Evolutionary conservation across 2,329 filamentous ascomycete genomes (phyloP).

Genomic region (Penicillium hesseltinei): DNA sequence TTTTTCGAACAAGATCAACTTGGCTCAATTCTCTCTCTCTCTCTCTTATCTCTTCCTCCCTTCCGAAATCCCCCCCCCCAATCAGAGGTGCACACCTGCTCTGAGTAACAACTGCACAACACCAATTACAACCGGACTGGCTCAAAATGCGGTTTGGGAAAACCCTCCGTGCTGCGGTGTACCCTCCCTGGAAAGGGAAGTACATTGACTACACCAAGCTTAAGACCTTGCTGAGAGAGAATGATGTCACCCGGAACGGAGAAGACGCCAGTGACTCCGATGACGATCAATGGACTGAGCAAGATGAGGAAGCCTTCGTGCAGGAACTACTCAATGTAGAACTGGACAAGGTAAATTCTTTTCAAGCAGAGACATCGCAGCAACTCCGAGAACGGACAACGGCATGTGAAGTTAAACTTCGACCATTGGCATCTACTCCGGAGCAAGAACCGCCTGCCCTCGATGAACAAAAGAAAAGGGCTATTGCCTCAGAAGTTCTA

Average conservation of each 20-base stretch:
- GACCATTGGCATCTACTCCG: constrained; percentile 51
- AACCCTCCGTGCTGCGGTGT: constrained; percentile 75
- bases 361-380: constrained; percentile 79
- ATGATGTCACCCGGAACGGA: constrained; percentile 49
- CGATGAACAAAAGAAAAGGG: constrained; percentile 45
- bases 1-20: neutral
- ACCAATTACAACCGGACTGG: constrained; percentile 11
- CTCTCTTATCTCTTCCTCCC: neutral
- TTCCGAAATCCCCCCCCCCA: neutral
- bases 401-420: constrained; percentile 64
- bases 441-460: constrained; percentile 35
- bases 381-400: constrained; percentile 77
- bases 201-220: constrained; percentile 97
- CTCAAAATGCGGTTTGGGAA: constrained; percentile 86
- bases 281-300: constrained; percentile 75
- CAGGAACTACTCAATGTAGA: constrained; percentile 93
- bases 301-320: constrained; percentile 90
- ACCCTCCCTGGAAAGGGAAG: constrained; percentile 84
- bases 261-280: constrained; percentile 53
- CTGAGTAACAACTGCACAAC: constrained; percentile 15
- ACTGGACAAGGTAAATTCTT: constrained; percentile 88
- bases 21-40: neutral
- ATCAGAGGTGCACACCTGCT: constrained; percentile 5
- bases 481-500: constrained; percentile 67
- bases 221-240: constrained; percentile 82